Base-by-base conservation (phyloP, 1,284 basidiomycete species). In the Naganishia cerealis region DNA sequence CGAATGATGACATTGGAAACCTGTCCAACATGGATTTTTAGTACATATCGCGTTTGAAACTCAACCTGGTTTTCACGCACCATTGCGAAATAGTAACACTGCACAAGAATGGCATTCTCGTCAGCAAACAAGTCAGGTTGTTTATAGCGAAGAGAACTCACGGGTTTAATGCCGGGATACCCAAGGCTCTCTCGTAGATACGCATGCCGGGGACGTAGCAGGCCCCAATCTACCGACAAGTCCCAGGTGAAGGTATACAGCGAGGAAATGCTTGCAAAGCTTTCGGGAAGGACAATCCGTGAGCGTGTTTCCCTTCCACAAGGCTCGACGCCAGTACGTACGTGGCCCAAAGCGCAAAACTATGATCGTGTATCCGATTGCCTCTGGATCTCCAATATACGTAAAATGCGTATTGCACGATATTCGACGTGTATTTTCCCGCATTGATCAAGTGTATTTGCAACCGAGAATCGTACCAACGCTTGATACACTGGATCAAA, bases 401-500 rank as follows among this genome's bases (percentile, higher is more conserved):
- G 75, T 90, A 93, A 67, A 86, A 84, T 6, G 88, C 75, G 74
- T 86, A 87, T 57, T 83, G 83, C 0, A 88, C 48, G 18, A 93
- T 87, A 0, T 88, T 87, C 52, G 84, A 81, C 4, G 80, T 82
- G 75, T 94, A 94, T 80, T 93, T 93, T 10, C 90, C 91, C 16
- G 86, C 90, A 72, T 97, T 97, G 76, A 96, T 86, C 39, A 97
- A 81, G 83, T 97, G 93, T 0, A 89, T 89, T 36, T 82, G 74
- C 38, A 90, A 80, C 52, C 83, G 81, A 9, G 90, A 91, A 77
- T 96, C 94, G 46, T 80, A 80, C 78, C 88, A 97, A 82, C 94
- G 91, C 74, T 88, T 89, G 52, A 95, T 75, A 78, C 91, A 92
- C 78, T 98, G 94, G 13, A 90, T 82, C 55, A 94, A 77, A 81